Base-by-base conservation (phyloP, 345 rosid species). In the Murraya paniculata region DNA sequence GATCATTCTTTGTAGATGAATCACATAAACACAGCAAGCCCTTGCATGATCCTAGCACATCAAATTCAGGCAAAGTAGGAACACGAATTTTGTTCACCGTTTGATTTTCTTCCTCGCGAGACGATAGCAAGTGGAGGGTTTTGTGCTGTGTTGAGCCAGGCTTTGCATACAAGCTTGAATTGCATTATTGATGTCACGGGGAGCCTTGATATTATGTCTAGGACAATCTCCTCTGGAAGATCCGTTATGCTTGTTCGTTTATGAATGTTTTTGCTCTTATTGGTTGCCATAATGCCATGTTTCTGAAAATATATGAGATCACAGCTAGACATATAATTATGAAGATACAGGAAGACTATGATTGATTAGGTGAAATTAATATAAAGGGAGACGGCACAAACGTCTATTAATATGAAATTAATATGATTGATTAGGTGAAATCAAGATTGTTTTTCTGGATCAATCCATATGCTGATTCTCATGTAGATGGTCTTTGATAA, bases 31-130 rank as follows among this genome's bases (percentile, higher is more conserved):
- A 86, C 3, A 87, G 62, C 39, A 89, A 71, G 25, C 90, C 88
- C 59, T 85, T 82, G 39, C 90, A 89, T 7, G 90, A 85, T 5
- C 87, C 92, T 11, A 84, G 81, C 55, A 82, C 85, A 14, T 89
- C 80, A 48, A 83, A 89, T 56, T 86, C 88, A 0, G 81, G 80
- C 81, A 85, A 81, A 38, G 24, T n/a, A 2, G 87, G 89, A 19
- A 48, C 48, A 31, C 28, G 36, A 41, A 87, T 75, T 78, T 68
- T 85, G 73, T 83, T 81, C 68, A 83, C 82, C 57, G 58, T 50
- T n/a, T 66, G 22, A 13, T 64, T 68, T 6, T 41, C 75, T 25
- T 59, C 74, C 1, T 11, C 7, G 0, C 16, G n/a, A 13, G 72
- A 84, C 0, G 85, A 75, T 18, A 88, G 75, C 64, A 60, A 89